Percentiles rank a stretch among this genome's conserved stretches.
Conservation (phyloP, 352 stramenopile genomes). For the Globisporangium nodosum region DNA sequence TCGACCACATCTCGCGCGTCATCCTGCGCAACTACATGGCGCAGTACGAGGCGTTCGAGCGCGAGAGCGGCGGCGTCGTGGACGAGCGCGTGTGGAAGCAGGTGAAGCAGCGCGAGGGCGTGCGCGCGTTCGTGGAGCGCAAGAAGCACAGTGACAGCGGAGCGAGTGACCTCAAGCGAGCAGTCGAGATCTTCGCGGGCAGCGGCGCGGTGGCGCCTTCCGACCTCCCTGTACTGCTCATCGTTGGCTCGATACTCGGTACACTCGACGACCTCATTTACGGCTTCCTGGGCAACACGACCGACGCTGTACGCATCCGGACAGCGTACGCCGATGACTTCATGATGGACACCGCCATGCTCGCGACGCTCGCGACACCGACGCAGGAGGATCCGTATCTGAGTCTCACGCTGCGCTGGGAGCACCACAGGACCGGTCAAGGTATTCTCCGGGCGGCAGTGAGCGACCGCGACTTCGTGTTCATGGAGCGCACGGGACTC, state of each 20-base stretch:
- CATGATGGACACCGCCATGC: constrained; percentile 18
- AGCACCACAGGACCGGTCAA: constrained; percentile 16
- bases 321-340: constrained; percentile 6
- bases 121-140: constrained; percentile 5
- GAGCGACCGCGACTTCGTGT: constrained; percentile 27
- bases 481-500: constrained; percentile 23
- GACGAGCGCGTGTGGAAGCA: constrained; percentile 12
- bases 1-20: constrained; percentile 7
- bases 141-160: neutral
- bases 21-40: constrained; percentile 2
- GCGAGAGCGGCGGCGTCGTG: constrained; percentile 1
- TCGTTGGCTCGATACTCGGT: constrained; percentile 3
- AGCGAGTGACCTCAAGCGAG: neutral
- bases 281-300: constrained; percentile 2
- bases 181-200: neutral
- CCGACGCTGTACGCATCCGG: constrained; percentile 5
- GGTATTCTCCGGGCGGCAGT: constrained; percentile 21
- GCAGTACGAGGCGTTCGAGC: constrained; percentile 3
- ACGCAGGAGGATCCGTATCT: constrained; percentile 22
- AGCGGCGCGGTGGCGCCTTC: neutral
- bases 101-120: constrained; percentile 1
- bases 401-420: constrained; percentile 32
- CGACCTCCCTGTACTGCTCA: constrained; percentile 9
- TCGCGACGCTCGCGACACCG: constrained; percentile 25
- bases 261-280: constrained; percentile 17